phyloP scores from a whole-genome alignment of 805 yeast species.

The Hanseniaspora singularis region DNA sequence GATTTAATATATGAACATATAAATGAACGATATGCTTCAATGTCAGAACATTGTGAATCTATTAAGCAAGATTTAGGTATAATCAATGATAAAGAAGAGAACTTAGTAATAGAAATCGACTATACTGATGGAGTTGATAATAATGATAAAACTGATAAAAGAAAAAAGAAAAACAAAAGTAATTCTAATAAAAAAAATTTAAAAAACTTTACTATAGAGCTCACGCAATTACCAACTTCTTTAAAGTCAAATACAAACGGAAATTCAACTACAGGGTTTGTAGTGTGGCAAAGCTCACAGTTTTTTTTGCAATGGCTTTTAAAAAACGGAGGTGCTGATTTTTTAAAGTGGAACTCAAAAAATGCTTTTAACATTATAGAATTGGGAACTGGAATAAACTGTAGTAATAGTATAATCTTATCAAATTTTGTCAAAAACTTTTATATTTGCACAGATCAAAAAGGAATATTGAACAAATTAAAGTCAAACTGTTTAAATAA shows the following conservation, averaged over 20 bases:
- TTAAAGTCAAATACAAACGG: conserved; percentile 25
- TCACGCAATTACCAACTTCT: conserved; percentile 26
- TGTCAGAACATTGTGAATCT: conserved; percentile 19
- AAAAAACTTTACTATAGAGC: conserved; percentile 19
- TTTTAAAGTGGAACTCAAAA: not conserved
- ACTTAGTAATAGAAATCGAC: conserved; percentile 22
- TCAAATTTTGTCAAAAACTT: conserved; percentile 23
- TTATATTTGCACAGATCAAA: conserved; percentile 28
- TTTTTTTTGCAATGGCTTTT: conserved; percentile 28
- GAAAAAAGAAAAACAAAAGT: conserved; percentile 3
- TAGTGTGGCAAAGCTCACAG: conserved; percentile 28
- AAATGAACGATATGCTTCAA: conserved; percentile 24
- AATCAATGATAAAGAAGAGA: conserved; percentile 16
- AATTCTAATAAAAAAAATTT: not conserved
- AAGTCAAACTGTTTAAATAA: conserved; percentile 24
- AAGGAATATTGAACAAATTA: conserved; percentile 24
- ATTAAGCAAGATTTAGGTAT: conserved; percentile 29
- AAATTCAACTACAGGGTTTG: conserved; percentile 31
- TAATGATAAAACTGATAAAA: not conserved
- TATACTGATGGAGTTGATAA: conserved; percentile 17
- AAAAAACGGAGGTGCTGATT: conserved; percentile 22
- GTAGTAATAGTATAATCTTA: conserved; percentile 23
- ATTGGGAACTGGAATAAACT: conserved; percentile 28
- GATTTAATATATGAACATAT: conserved; percentile 26
- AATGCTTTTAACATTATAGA: conserved; percentile 19